These are phyloP conservation scores for Thermothielavioides terrestris DNA, from an alignment of 495 filamentous ascomycete species.

Conservation along the genomic window DNA sequence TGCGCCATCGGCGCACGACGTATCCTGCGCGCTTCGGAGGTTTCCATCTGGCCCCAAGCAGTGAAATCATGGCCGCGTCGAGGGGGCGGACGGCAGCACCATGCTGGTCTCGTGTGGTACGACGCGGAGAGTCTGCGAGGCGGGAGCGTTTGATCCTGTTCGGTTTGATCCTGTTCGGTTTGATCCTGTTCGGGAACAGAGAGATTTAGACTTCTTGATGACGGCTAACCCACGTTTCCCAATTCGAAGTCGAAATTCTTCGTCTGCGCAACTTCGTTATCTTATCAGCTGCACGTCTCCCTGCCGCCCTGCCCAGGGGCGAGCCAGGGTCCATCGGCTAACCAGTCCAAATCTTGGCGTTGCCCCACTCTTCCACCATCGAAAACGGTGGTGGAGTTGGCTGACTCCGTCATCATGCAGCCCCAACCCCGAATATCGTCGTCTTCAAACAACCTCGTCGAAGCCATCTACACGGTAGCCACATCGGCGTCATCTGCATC, in stretches of 20 bases:
- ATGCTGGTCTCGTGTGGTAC: constrained; percentile 11
- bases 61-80: constrained; percentile 23
- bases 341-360: neutral
- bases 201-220: too few species aligned
- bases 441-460: neutral
- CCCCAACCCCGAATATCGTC: neutral
- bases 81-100: constrained; percentile 8
- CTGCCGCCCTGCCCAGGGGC: too few species aligned
- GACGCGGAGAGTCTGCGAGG: neutral
- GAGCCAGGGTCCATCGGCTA: too few species aligned
- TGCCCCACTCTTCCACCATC: neutral
- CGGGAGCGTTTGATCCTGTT: too few species aligned
- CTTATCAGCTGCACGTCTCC: too few species aligned
- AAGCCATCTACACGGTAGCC: neutral
- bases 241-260: neutral
- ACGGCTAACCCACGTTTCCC: too few species aligned
- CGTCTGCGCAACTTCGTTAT: too few species aligned
- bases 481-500: too few species aligned
- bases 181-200: neutral
- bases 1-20: constrained; percentile 7
- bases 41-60: constrained; percentile 16
- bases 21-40: constrained; percentile 9
- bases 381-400: too few species aligned
- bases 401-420: constrained; percentile 1
- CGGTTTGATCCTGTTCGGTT: too few species aligned